phyloP scores from a whole-genome alignment of 495 filamentous ascomycete species.

The Aspergillus olivimuriae region DNA sequence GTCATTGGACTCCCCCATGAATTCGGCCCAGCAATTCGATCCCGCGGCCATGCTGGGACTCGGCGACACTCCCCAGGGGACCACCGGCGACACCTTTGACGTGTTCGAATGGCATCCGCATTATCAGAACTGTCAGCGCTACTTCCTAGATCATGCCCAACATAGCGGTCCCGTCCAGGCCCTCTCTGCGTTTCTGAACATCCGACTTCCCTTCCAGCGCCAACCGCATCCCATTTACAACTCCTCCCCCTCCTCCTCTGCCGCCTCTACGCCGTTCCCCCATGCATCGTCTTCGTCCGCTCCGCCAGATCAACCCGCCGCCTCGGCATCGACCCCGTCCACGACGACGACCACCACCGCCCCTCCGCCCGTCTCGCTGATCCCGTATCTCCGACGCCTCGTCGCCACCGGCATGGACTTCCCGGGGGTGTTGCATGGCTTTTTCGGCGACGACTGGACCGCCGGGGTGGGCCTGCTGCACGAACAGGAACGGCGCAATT shows the following conservation, averaged over 20 bases:
- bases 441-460: conserved; percentile 90
- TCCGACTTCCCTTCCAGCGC: conserved; percentile 46
- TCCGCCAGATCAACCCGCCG: too few species aligned
- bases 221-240: conserved; percentile 32
- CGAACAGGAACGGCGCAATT: conserved; percentile 88
- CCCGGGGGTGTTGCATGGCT: conserved; percentile 78
- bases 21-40: conserved; percentile 31
- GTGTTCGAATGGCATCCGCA: conserved; percentile 91
- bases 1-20: conserved; percentile 24
- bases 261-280: too few species aligned
- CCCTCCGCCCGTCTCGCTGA: conserved; percentile 59
- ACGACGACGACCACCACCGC: conserved; percentile 11
- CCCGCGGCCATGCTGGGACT: conserved; percentile 36
- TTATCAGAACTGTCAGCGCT: conserved; percentile 85
- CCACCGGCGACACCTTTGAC: conserved; percentile 50
- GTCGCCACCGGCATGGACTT: conserved; percentile 89
- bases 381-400: conserved; percentile 85
- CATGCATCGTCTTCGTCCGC: too few species aligned
- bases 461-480: conserved; percentile 73
- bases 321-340: conserved; percentile 11
- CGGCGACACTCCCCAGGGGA: conserved; percentile 27
- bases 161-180: conserved; percentile 78
- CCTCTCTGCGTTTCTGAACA: conserved; percentile 90
- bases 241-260: conserved; percentile 24
- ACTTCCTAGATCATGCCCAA: conserved; percentile 91